Percentiles rank a stretch among this genome's conserved stretches.
Conservation (phyloP, 106 monocot species). For the Cymbidium sinense region DNA sequence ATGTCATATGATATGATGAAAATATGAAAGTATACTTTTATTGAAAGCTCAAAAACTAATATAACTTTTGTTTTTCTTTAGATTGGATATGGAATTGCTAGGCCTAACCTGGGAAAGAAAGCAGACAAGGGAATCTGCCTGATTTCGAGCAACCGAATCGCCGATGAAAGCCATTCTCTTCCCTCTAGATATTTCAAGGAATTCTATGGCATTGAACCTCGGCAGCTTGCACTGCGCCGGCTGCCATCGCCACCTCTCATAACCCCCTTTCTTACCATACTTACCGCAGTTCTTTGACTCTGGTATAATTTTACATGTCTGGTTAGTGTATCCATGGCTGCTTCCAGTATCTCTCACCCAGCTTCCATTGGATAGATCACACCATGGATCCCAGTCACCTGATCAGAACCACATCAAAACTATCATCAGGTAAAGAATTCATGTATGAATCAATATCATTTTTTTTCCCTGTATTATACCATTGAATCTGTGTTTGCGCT, state of each 20-base stretch:
- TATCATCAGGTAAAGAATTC: background rate
- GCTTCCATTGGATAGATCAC: slow-evolving; percentile 34
- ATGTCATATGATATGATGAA: too few species aligned
- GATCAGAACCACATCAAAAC: background rate
- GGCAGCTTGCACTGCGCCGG: slow-evolving; percentile 37
- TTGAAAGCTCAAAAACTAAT: too few species aligned
- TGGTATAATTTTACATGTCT: slow-evolving; percentile 26
- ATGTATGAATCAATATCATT: background rate
- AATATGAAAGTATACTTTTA: too few species aligned
- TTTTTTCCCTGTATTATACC: background rate
- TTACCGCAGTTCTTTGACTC: slow-evolving; percentile 34
- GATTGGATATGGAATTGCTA: background rate
- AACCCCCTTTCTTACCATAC: slow-evolving; percentile 39
- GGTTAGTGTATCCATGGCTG: slow-evolving; percentile 20
- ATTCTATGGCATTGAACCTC: slow-evolving; percentile 20
- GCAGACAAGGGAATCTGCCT: slow-evolving; percentile 49
- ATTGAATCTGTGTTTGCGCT: background rate
- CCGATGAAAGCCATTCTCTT: slow-evolving; percentile 42
- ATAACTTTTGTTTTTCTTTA: background rate
- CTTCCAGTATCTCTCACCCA: slow-evolving; percentile 31
- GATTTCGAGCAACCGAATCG: slow-evolving; percentile 48
- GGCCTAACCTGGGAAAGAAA: slow-evolving; percentile 34
- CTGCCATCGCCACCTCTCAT: slow-evolving; percentile 39
- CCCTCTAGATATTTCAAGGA: slow-evolving; percentile 26
- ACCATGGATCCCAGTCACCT: background rate